Evolutionary conservation across 257 asterid genomes (phyloP), one percentile per base, ranked within the genome.

Genomic region (Ajuga chamaepitys): DNA sequence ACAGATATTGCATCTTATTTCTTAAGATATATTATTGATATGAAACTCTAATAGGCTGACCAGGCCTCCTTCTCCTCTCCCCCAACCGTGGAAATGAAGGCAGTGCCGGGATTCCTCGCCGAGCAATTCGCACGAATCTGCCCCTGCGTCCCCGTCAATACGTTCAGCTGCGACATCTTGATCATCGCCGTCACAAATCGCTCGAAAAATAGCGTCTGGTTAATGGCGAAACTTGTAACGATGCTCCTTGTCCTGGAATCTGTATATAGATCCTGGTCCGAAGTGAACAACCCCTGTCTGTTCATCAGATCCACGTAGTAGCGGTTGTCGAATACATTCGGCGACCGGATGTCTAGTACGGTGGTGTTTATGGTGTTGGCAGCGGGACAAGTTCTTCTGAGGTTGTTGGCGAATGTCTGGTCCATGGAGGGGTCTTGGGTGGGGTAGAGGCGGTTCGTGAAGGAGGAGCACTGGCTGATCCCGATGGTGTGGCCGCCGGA

Each of bases 401-500:
- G 86, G 62, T 76, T 76, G 0, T 60, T 62, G 66, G 86, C 88
- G 20, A 88, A 84, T 0, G 83, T 75, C 24, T 78, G 32, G 73
- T 84, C 89, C 91, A 88, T 78, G 56, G 59, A 57, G 0, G 88
- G 69, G 74, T 88, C 96, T 37, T 75, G 96, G 3, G 67, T 70
- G 6, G 95, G 96, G 76, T 86, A 88, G 67, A 88, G 95, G 32
- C 96, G 83, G 14, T 14, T 13, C 1, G 80, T 73, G 83, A 88
- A 88, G 70, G 92, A 77, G 21, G 28, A 1, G 81, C 96, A 88
- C 21, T 78, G 82, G 58, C 86, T 25, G 41, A 81, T 16, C 0
- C 96, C 96, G 13, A 88, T 86, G 58, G 96, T 88, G 88, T 88
- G 96, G 58, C 86, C 95, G 20, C 96, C 96, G 9, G 92, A 86